Base-by-base conservation (phyloP, 345 rosid species). In the Combretum micranthum region DNA sequence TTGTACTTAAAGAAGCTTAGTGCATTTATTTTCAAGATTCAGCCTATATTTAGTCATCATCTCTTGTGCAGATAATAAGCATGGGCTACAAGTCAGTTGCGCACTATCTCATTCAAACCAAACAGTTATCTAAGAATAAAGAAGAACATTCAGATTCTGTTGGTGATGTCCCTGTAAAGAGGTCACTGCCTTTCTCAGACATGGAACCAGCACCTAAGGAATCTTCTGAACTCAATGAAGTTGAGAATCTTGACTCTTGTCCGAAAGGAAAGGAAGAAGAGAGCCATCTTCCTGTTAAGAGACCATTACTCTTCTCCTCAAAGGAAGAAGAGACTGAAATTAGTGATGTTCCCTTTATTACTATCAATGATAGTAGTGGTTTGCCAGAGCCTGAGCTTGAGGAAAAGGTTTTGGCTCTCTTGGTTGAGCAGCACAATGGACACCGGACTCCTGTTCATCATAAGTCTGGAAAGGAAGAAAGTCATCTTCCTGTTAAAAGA, bases 21-120 rank as follows among this genome's bases (percentile, higher is more conserved):
- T 14, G 6, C 39, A 50, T 53, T 15, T 25, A 2, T 23, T 46
- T 42, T 37, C 50, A 18, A 42, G 52, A 42, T 46, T 52, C 25
- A 42, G 47, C 26, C 65, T 63, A 42, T 57, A 18, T 15, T 19
- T 43, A 18, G 39, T 3, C 74, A 59, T 62, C 39, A 32, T 68
- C 43, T 25, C n/a, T 51, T 59, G 58, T 45, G 53, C 70, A 93
- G 99, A 64, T 93, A 60, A 47, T 71, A 59, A 59, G 69, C 15
- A 60, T 87, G 66, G 99, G 96, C 60, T 93, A 69, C 82, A 93
- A 80, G 74, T 93, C 99, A 9, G 94, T 89, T 61, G 97, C 99
- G 42, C 99, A 93, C 73, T 89, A 83, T 67, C 97, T 93, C 60
- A 70, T 93, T 72, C 77, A 82, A 59, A 82, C 85, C 70, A 56